Percentiles rank a stretch among this genome's conserved stretches.
phyloP scores from a whole-genome alignment of 2,329 filamentous ascomycete species.

The Pseudogymnoascus sp. region DNA sequence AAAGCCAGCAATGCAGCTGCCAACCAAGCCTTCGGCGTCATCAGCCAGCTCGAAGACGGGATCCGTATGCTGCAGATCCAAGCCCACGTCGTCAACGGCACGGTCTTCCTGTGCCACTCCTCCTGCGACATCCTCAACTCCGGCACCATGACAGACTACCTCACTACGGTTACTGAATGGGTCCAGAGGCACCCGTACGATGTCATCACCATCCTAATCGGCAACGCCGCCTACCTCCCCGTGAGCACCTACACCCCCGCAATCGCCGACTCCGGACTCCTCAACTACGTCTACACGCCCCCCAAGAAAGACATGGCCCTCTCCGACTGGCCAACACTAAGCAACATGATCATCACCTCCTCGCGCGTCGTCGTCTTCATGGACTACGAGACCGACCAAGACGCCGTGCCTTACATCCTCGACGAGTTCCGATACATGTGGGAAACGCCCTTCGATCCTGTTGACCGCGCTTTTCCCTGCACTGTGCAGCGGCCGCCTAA shows the following conservation, averaged over 20 bases:
- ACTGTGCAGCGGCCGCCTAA: constrained; percentile 65
- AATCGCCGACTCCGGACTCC: constrained; percentile 63
- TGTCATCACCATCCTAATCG: constrained; percentile 77
- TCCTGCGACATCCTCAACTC: constrained; percentile 73
- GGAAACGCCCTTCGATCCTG: constrained; percentile 76
- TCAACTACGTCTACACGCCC: constrained; percentile 65
- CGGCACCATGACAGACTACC: constrained; percentile 67
- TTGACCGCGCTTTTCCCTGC: constrained; percentile 61
- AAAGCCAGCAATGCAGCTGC: constrained; percentile 60
- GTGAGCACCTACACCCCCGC: constrained; percentile 55
- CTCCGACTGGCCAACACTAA: constrained; percentile 75
- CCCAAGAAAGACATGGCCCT: constrained; percentile 60
- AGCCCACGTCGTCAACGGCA: constrained; percentile 52
- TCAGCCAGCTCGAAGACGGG: constrained; percentile 68
- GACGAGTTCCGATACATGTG: constrained; percentile 84
- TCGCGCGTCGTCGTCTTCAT: constrained; percentile 73
- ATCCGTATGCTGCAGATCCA: constrained; percentile 55
- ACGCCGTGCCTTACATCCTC: constrained; percentile 69
- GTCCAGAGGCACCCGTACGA: constrained; percentile 71
- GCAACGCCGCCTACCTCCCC: constrained; percentile 67
- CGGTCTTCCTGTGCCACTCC: constrained; percentile 74
- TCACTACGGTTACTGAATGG: constrained; percentile 62
- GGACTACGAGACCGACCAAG: constrained; percentile 73
- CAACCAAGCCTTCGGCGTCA: constrained; percentile 63
- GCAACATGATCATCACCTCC: constrained; percentile 60